phyloP scores from a whole-genome alignment of 805 yeast genomes.

The Barnettozyma californica region DNA sequence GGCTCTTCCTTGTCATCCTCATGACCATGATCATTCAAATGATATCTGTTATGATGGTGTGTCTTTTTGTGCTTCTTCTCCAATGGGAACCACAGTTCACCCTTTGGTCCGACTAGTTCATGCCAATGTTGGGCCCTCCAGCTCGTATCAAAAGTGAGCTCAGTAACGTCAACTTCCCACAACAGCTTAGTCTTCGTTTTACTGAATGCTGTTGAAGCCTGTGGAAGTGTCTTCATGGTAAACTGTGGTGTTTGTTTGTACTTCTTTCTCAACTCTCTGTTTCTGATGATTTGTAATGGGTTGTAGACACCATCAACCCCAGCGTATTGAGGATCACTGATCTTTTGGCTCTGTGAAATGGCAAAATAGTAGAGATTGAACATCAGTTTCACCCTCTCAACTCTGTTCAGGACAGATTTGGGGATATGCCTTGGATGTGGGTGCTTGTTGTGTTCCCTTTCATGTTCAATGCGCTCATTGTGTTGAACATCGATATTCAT shows the following conservation, averaged over 20 bases:
- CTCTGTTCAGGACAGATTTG: constrained; percentile 37
- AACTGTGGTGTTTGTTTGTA: constrained; percentile 43
- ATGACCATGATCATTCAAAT: neutral
- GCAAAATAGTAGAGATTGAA: constrained; percentile 23
- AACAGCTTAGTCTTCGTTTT: constrained; percentile 39
- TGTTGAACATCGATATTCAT: constrained; percentile 32
- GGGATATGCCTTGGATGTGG: constrained; percentile 24
- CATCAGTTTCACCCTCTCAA: constrained; percentile 43
- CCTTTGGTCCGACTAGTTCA: constrained; percentile 40
- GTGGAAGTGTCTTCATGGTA: constrained; percentile 44
- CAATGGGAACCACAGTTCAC: constrained; percentile 48
- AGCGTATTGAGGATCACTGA: constrained; percentile 17
- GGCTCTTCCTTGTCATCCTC: constrained; percentile 6
- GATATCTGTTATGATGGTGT: constrained; percentile 11
- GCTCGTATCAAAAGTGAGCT: constrained; percentile 46
- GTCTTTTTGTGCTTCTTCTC: constrained; percentile 2
- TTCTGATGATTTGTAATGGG: constrained; percentile 78
- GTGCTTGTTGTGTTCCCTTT: constrained; percentile 14
- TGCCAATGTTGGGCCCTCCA: constrained; percentile 58
- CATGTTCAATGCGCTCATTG: constrained; percentile 17
- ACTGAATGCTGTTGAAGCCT: constrained; percentile 63
- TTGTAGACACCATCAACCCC: constrained; percentile 69
- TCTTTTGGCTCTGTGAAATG: constrained; percentile 18
- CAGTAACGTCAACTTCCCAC: constrained; percentile 65
- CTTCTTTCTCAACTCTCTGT: constrained; percentile 53